Conservation (phyloP, 371 early-diverging fungal species). For the Mortierella sp. region DNA sequence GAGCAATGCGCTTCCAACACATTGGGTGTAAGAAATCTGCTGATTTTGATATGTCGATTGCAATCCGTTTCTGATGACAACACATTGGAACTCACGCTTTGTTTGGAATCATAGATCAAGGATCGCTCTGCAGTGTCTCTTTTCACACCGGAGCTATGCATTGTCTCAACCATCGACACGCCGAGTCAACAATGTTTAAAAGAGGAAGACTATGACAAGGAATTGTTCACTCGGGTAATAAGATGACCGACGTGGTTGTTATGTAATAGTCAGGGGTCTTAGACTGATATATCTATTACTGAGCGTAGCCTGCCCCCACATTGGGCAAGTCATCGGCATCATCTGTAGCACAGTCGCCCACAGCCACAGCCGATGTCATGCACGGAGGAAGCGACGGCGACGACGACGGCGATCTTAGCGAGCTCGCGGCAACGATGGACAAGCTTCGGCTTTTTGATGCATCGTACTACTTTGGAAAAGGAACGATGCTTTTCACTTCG, state of each 20-base stretch:
- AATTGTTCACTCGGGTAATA: background rate
- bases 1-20: background rate
- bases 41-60: no score
- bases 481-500: slow-evolving; percentile 50
- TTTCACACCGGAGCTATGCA: background rate
- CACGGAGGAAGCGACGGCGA: slow-evolving; percentile 35
- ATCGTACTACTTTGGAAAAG: slow-evolving; percentile 45
- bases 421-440: slow-evolving; percentile 46
- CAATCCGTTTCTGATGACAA: no score
- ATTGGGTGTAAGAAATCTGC: background rate
- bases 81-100: no score
- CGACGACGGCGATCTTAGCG: slow-evolving; percentile 34
- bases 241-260: no score
- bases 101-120: background rate
- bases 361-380: slow-evolving; percentile 29
- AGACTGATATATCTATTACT: no score
- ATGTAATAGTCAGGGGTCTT: no score
- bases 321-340: slow-evolving; percentile 33
- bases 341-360: slow-evolving; percentile 27
- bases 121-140: background rate
- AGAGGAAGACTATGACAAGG: slow-evolving; percentile 4
- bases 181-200: background rate
- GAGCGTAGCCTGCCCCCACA: background rate
- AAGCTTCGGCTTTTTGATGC: slow-evolving; percentile 52
- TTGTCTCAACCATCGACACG: background rate